Evolutionary conservation across 2,329 filamentous ascomycete genomes (phyloP).

Genomic region (Venturia pyrina): DNA sequence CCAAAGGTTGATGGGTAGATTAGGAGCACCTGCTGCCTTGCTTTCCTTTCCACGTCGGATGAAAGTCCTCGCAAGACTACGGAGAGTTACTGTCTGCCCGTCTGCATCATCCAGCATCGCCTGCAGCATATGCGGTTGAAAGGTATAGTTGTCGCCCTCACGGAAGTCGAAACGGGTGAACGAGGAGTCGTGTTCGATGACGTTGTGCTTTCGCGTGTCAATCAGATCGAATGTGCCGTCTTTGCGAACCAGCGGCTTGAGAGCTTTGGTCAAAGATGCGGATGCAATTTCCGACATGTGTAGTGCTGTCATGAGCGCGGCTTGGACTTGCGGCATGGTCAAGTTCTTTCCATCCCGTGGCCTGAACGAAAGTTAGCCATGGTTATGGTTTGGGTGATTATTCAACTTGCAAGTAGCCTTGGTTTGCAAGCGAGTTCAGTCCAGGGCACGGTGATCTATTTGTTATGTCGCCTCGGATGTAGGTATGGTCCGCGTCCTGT

Average conservation of each 20-base stretch:
- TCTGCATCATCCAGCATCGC: slow-evolving; percentile 17
- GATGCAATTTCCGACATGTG: slow-evolving; percentile 18
- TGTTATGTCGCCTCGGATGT: slow-evolving; percentile 15
- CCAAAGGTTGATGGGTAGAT: slow-evolving; percentile 19
- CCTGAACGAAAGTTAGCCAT: background rate
- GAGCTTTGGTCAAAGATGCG: slow-evolving; percentile 18
- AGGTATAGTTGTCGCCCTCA: slow-evolving; percentile 20
- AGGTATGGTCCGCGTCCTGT: slow-evolving; percentile 11
- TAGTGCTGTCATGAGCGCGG: slow-evolving; percentile 19
- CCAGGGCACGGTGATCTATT: slow-evolving; percentile 21
- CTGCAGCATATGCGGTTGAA: slow-evolving; percentile 18
- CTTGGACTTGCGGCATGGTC: slow-evolving; percentile 22
- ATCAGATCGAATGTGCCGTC: slow-evolving; percentile 17
- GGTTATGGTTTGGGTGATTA: too few species aligned
- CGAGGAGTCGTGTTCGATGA: slow-evolving; percentile 27
- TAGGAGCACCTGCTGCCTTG: slow-evolving; percentile 14
- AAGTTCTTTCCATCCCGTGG: slow-evolving; percentile 24
- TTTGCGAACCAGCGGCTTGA: slow-evolving; percentile 16
- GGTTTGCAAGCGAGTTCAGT: slow-evolving; percentile 25
- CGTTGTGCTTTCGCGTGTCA: slow-evolving; percentile 23
- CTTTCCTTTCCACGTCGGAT: slow-evolving; percentile 13
- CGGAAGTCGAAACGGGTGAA: slow-evolving; percentile 19
- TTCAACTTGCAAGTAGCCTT: slow-evolving; percentile 19
- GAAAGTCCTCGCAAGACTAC: slow-evolving; percentile 12
- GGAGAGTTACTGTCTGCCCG: slow-evolving; percentile 15